Evolutionary conservation across 2,329 filamentous ascomycete genomes (phyloP).

Genomic region (Fusarium lyarnte): DNA sequence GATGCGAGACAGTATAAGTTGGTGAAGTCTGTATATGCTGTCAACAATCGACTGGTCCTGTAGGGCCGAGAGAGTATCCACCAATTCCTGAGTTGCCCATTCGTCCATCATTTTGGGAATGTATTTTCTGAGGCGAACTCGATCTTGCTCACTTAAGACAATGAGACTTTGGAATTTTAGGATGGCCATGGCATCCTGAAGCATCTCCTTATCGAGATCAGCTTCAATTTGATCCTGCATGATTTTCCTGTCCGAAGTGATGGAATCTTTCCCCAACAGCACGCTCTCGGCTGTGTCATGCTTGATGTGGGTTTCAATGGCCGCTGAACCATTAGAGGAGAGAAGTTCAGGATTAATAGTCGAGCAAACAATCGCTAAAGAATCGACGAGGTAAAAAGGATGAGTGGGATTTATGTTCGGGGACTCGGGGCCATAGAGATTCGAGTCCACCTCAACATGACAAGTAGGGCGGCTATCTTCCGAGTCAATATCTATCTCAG

Average conservation of each 20-base stretch:
- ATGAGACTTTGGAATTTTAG: not conserved
- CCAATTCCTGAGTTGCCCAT: not conserved
- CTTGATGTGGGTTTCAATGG: not conserved
- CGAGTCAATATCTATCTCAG: not conserved
- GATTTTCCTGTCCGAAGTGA: not conserved
- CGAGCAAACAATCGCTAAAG: not conserved
- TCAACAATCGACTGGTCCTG: not conserved
- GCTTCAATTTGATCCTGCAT: not conserved
- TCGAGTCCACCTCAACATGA: not conserved
- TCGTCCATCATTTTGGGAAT: not conserved
- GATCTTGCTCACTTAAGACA: too few relatives aligned
- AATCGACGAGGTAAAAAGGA: not conserved
- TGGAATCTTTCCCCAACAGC: not conserved
- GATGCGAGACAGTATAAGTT: not conserved
- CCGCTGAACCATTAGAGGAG: not conserved
- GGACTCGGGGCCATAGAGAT: not conserved
- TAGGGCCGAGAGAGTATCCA: not conserved
- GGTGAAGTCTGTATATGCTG: not conserved
- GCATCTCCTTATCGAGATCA: conserved; percentile 1
- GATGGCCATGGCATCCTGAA: conserved; percentile 9
- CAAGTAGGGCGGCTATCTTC: not conserved
- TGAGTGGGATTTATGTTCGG: not conserved
- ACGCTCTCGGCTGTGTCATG: not conserved
- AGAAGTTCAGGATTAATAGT: not conserved
- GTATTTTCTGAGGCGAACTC: not conserved